Evolutionary conservation across 2,329 filamentous ascomycete genomes (phyloP), one percentile per base, ranked within the genome.

Genomic region (Aspergillus sp.): DNA sequence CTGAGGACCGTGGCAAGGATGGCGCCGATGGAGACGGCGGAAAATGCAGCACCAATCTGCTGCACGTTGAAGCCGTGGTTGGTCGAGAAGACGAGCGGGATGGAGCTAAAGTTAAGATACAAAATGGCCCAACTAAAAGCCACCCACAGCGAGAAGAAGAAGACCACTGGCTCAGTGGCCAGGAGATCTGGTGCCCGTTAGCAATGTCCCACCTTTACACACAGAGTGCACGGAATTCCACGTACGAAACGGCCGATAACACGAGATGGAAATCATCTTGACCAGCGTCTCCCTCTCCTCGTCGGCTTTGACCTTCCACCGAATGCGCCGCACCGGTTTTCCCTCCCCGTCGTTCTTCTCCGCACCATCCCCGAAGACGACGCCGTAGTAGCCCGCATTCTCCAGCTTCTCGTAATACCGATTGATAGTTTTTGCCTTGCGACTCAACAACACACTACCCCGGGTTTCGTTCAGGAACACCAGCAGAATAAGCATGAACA

Each of bases 81-180:
- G 4, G 71, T 74, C n/a, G 72, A 61, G 64, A 89, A 91, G 12
- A 93, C 82, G 4, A 90, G 75, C 0, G 88, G 86, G 10, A 94
- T 80, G 3, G 86, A 82, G 5, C 79, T 80, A 54, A 94, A 88
- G 3, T 83, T 86, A 10, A 94, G 71, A 63, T 94, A 94, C 0
- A 94, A 75, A 0, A 94, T 77, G 0, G 83, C 86, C 89, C 88
- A 94, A 8, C 82, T 82, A 61, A 94, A 94, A 0, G 86, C 76
- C 1, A 88, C 83, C 88, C 88, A 94, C 0, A 93, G 73, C 0
- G 83, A 87, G 69, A 94, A 94, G 71, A 79, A 76, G 2, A 72
- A 70, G 1, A 81, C 73, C 44, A 84, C 81, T 7, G 79, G 79
- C 53, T 83, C 80, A 0, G 73, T 71, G 19, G 78, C 57, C 10